Percentiles rank a stretch among this genome's conserved stretches.
Conservation (phyloP, 2,329 filamentous ascomycete species). For the Helotiales sp. region DNA sequence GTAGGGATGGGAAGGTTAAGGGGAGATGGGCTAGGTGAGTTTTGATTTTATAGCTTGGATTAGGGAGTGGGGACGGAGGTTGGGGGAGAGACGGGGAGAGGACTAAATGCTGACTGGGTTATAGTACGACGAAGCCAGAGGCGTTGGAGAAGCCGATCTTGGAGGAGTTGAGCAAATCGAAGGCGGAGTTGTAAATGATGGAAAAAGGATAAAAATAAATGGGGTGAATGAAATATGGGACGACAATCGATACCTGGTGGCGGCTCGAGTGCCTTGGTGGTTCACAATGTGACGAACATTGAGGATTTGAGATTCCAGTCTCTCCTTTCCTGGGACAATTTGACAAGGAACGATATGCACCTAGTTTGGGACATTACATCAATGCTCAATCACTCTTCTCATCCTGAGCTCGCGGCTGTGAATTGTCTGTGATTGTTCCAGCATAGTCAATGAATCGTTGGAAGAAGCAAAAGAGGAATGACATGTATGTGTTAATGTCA, state of each 20-base stretch:
- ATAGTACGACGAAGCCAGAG: conserved; percentile 85
- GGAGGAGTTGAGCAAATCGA: conserved; percentile 51
- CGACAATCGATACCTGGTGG: too few species aligned
- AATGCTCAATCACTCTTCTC: neutral
- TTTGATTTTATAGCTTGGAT: too few species aligned
- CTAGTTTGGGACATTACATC: neutral
- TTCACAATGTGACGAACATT: neutral
- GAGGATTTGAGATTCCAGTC: neutral
- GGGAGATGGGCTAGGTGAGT: conserved; percentile 86
- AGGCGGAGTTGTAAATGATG: conserved; percentile 14
- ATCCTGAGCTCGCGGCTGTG: neutral
- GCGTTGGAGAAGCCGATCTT: conserved; percentile 72
- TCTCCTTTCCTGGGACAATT: neutral
- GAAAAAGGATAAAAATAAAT: neutral
- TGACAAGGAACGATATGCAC: too few species aligned
- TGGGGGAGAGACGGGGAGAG: too few species aligned
- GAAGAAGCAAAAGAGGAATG: too few species aligned
- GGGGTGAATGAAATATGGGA: neutral
- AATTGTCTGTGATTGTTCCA: neutral
- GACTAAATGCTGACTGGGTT: too few species aligned
- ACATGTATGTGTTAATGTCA: too few species aligned
- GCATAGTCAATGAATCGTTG: neutral
- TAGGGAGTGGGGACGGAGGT: too few species aligned
- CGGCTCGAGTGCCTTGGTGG: neutral
- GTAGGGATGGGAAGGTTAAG: conserved; percentile 81